Base-by-base conservation (phyloP, 2,329 filamentous ascomycete species). In the Aspergillus pseudonomiae region DNA sequence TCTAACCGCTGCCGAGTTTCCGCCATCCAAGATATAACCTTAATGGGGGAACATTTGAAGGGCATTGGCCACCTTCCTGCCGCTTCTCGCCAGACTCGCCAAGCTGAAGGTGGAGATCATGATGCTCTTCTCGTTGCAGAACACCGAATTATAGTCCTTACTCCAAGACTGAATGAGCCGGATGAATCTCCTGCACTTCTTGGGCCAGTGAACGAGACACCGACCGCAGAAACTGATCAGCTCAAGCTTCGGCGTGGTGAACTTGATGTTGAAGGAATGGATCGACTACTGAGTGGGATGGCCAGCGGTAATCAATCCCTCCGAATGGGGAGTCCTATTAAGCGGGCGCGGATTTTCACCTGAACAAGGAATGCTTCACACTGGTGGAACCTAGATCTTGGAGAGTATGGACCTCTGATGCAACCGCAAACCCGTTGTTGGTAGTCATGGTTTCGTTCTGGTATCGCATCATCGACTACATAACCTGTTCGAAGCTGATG, bases 251-350 rank as follows among this genome's bases (percentile, higher is more conserved):
- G 69, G 52, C 73, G 73, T 53, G 81, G 80, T 50, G 78, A 81
- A 59, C 74, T 83, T 19, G 81, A 82, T 62, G 74, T 83, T 19
- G 77, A 81, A 48, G 81, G 80, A 54, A 82, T 83, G 80, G 80
- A 80, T 61, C 76, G 80, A 24, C 70, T 83, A 4, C 68, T 83
- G 43, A 79, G 75, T 32, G 76, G 76, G 46, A 83, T 83, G 80
- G 72, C 74, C 2, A 70, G 65, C 36, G 71, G 68, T 12, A 68
- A 67, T 39, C 73, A 70, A 48, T 68, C 76, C 41, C 66, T 76
- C 45, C 70, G 72, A 36, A 72, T 77, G 62, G 73, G 72, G 52
- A 79, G 77, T 59, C 76, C 77, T 11, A 70, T 75, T 55, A 79
- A 79, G 63, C 73, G 75, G 50, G 65, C 73, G 12, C 76, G 75